These are phyloP conservation scores for Olyra latifolia DNA, from an alignment of 176 grass and related monocot genomes.

Conservation along the genomic window DNA sequence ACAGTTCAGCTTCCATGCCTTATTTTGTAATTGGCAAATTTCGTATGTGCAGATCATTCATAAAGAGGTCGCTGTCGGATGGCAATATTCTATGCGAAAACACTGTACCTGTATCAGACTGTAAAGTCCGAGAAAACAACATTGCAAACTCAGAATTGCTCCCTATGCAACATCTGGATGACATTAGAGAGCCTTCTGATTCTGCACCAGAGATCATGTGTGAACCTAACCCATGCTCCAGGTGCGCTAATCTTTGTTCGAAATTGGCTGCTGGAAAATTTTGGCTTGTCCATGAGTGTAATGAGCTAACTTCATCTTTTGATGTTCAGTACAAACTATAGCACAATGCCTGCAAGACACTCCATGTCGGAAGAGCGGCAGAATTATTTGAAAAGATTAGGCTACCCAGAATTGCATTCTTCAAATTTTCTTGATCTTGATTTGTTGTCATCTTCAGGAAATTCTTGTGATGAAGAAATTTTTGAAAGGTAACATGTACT, in stretches of 20 bases:
- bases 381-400: conserved; percentile 57
- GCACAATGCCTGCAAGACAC: conserved; percentile 44
- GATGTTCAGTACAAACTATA: conserved; percentile 45
- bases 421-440: conserved; percentile 97
- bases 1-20: neutral
- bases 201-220: conserved; percentile 83
- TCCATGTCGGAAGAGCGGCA: conserved; percentile 57
- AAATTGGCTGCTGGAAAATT: conserved; percentile 6
- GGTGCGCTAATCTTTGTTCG: conserved; percentile 36
- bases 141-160: conserved; percentile 48
- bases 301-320: conserved; percentile 15
- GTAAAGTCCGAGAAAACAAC: conserved; percentile 41
- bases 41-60: conserved; percentile 66
- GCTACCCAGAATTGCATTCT: conserved; percentile 64
- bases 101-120: conserved; percentile 43
- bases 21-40: conserved; percentile 4
- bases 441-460: conserved; percentile 83
- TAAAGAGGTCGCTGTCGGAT: conserved; percentile 88
- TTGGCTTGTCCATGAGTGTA: neutral
- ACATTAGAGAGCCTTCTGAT: conserved; percentile 63
- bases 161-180: conserved; percentile 45
- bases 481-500: conserved; percentile 64
- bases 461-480: conserved; percentile 81
- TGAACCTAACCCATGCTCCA: conserved; percentile 54
- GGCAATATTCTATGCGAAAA: conserved; percentile 84